Evolutionary conservation across 73 alveolate species (phyloP).

Genomic region (Paramecium biaurelia): DNA sequence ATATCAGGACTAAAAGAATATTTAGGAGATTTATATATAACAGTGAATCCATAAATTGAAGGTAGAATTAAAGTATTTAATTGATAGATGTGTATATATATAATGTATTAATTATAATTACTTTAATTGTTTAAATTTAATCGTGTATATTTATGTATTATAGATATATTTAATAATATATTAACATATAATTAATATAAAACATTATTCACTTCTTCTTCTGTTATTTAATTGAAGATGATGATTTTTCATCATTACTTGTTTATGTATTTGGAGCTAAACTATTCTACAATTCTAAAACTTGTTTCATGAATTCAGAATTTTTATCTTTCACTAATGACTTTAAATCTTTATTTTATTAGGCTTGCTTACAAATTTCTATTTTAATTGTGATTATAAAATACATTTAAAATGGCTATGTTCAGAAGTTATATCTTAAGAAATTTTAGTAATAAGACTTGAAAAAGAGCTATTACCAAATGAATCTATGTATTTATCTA

Average conservation of each 20-base stretch:
- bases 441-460: neutral
- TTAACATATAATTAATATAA: too few species aligned
- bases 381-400: neutral
- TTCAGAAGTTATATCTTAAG: neutral
- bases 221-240: neutral
- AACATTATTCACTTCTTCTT: neutral
- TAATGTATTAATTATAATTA: neutral
- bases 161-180: too few species aligned
- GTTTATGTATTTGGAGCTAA: neutral
- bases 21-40: neutral
- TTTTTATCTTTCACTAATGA: neutral
- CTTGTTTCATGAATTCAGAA: neutral
- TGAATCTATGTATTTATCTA: neutral
- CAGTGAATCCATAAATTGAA: slow-evolving; percentile 11
- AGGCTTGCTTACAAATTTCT: neutral
- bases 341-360: neutral
- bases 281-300: neutral
- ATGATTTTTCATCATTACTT: neutral
- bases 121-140: too few species aligned
- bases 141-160: too few species aligned
- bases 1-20: neutral
- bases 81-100: neutral
- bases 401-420: neutral
- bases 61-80: neutral
- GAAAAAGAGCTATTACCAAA: neutral